A percentile compares a stretch with the other conserved stretches of the same genome.
phyloP scores from a whole-genome alignment of 202 grass and related monocot genomes.

The Alloteropsis angusta region DNA sequence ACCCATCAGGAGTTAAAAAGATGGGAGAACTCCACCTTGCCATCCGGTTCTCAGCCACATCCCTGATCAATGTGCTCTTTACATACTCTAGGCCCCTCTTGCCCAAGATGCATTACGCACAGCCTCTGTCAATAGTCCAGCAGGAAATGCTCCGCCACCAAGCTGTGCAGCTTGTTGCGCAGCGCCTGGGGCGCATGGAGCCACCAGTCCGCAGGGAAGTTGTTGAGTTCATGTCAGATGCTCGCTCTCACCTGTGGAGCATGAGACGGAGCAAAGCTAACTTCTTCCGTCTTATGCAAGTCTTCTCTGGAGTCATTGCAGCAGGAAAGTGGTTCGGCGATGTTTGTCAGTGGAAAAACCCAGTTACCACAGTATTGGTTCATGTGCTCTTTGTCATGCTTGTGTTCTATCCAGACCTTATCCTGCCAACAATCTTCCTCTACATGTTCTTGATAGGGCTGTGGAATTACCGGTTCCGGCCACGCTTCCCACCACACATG shows the following conservation, averaged over 20 bases:
- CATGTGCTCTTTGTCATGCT: conserved; percentile 85
- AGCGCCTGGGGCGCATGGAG: conserved; percentile 72
- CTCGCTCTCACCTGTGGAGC: conserved; percentile 69
- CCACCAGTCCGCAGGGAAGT: conserved; percentile 76
- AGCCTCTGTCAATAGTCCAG: conserved; percentile 50
- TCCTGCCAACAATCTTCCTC: conserved; percentile 72
- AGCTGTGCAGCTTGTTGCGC: conserved; percentile 51
- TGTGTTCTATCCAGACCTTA: conserved; percentile 73
- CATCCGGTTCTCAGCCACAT: conserved; percentile 70
- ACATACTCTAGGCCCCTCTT: conserved; percentile 69
- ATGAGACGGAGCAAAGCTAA: conserved; percentile 93
- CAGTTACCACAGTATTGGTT: conserved; percentile 66
- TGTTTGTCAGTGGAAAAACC: conserved; percentile 80
- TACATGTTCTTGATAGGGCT: conserved; percentile 86
- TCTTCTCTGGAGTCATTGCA: conserved; percentile 57
- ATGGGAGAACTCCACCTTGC: conserved; percentile 95
- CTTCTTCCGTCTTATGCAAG: conserved; percentile 72
- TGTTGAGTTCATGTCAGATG: conserved; percentile 80
- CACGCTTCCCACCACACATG: conserved; percentile 77
- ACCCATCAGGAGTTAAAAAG: conserved; percentile 77
- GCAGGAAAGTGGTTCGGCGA: conserved; percentile 65
- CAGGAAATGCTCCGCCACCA: conserved; percentile 61
- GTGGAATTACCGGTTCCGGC: conserved; percentile 72
- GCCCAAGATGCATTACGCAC: conserved; percentile 81
- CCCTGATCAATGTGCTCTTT: conserved; percentile 53